Evolutionary conservation across 2,329 filamentous ascomycete species (phyloP), one percentile per base, ranked within the genome.

Genomic region (Colletotrichum phormii): DNA sequence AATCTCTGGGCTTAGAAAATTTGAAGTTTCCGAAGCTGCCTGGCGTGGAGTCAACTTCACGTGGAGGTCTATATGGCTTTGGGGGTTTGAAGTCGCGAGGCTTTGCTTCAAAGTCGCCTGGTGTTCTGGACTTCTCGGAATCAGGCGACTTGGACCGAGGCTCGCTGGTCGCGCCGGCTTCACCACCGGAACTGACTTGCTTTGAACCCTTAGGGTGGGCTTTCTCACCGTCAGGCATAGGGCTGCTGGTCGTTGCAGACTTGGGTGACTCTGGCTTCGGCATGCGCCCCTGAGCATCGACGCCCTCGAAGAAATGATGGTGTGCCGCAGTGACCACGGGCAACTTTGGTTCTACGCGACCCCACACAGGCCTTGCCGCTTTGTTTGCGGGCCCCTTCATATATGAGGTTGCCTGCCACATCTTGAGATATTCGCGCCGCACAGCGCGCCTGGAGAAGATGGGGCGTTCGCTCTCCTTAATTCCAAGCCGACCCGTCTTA

Each of bases 241-340:
- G 18, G n/a, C 7, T 15, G 12, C 26, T 53, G 12, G 31, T 29
- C n/a, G 5, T 37, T 22, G 12, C n/a, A n/a, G 15, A 31, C 18
- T 13, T 12, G 15, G 15, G 4, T 29, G 7, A 8, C n/a, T 72
- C 29, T 22, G 46, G 13, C 1, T n/a, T 22, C 13, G 12, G 31
- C n/a, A 49, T 18, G 31, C 53, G 72, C 7, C 82, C 83, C 5
- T 75, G 73, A 3, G 73, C 65, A 35, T 86, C 79, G 7, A 87
- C 80, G 4, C 83, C 87, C 60, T 86, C 79, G 66, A 91, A 91
- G n/a, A 91, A 82, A 29, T 81, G 79, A 18, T 81, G 75, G 64
- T 87, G 84, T 2, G 76, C 77, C 2, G 77, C 66, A 0, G 80
- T 79, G 4, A 84, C 80, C 51, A 70, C 67, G 9, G 81, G 78